These are phyloP conservation scores for Colletotrichum sojae DNA, from an alignment of 2,329 filamentous ascomycete genomes.

Conservation along the genomic window DNA sequence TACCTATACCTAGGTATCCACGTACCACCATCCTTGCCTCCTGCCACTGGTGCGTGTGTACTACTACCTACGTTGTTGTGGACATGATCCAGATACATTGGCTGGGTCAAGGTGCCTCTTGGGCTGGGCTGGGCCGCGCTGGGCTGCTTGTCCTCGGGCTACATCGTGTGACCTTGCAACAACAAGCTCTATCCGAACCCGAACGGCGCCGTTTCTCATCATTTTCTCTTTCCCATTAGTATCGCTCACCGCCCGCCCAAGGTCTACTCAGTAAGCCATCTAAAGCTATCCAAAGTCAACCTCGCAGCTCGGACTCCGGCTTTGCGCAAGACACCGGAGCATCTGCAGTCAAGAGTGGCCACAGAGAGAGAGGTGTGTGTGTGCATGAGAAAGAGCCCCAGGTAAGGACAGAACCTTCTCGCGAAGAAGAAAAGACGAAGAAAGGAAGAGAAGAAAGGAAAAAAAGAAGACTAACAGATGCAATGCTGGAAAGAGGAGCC, in stretches of 20 bases:
- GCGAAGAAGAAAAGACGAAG: conserved; percentile 20
- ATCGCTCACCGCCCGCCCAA: neutral
- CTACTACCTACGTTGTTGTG: neutral
- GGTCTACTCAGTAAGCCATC: conserved; percentile 20
- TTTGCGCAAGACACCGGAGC: too few species aligned
- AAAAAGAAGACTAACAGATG: conserved; percentile 12
- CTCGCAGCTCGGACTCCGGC: neutral
- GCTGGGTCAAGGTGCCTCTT: conserved; percentile 15
- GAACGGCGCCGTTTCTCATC: neutral
- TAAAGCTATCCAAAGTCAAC: neutral
- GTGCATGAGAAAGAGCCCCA: conserved; percentile 7
- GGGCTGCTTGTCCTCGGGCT: conserved; percentile 11
- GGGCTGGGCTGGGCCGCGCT: conserved; percentile 14
- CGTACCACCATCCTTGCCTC: too few species aligned
- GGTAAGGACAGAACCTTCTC: conserved; percentile 24
- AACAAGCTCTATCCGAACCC: conserved; percentile 3
- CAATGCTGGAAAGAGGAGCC: conserved; percentile 15
- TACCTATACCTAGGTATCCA: neutral
- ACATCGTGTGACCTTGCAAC: conserved; percentile 13
- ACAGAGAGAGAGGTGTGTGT: neutral
- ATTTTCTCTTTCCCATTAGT: neutral
- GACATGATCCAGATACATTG: conserved; percentile 10
- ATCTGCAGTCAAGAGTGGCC: too few species aligned
- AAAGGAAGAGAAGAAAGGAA: conserved; percentile 8
- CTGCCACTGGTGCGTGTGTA: neutral